phyloP scores from a whole-genome alignment of 805 yeast genomes.

The Jamesozyma rosinii region DNA sequence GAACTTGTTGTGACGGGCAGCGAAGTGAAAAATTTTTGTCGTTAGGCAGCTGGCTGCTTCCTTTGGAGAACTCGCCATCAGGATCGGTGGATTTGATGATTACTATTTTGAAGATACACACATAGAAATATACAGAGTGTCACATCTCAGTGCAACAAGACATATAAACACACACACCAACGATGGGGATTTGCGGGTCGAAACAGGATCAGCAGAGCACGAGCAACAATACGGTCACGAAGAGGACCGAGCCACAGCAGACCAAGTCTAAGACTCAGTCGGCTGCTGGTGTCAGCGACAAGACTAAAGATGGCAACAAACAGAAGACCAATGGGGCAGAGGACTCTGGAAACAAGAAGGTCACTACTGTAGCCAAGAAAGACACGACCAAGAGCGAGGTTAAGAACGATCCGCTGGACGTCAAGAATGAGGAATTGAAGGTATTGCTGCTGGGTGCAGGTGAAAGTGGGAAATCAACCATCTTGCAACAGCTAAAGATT shows the following conservation, averaged over 20 bases:
- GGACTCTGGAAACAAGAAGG: not conserved
- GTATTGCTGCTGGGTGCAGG: conserved; percentile 82
- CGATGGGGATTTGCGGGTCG: conserved; percentile 10
- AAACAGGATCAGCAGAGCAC: conserved; percentile 2
- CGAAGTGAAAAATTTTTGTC: no score
- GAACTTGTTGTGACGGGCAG: no score
- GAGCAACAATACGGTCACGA: not conserved
- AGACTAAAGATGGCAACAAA: no score
- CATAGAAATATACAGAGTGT: not conserved
- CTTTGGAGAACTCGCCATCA: no score
- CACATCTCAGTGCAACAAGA: not conserved
- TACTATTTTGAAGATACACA: no score
- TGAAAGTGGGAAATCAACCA: conserved; percentile 31
- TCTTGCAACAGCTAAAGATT: conserved; percentile 35
- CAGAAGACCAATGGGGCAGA: no score
- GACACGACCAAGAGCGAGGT: not conserved
- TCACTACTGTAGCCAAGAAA: not conserved
- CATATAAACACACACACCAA: no score
- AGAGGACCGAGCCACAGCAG: not conserved
- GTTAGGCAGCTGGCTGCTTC: no score
- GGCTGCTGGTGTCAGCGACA: not conserved
- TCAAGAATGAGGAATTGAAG: conserved; percentile 33
- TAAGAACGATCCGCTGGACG: not conserved
- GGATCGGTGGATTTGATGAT: no score
- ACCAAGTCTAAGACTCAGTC: not conserved